Base-by-base conservation (phyloP, 306 rosid species). In the Mimosa pudica region DNA sequence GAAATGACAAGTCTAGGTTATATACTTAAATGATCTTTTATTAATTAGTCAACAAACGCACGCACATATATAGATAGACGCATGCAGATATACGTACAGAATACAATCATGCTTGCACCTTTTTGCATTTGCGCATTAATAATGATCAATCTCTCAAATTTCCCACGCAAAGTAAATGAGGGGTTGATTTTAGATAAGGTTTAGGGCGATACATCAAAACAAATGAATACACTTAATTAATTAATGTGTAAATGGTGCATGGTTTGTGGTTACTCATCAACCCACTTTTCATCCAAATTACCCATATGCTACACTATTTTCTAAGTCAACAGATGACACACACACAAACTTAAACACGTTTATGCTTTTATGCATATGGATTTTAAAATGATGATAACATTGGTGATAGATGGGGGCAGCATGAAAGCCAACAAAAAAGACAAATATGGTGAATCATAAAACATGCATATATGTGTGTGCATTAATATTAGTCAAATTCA, bases 161-260 rank as follows among this genome's bases (percentile, higher is more conserved):
- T 54, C 41, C 66, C 57, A 72, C 20, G 54, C 24, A 80, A 63
- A 67, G 58, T 48, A 62, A 67, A 16, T 11, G 61, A 24, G n/a
- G 18, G 11, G 38, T 62, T 61, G 77, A 47, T 68, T 57, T 78
- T 80, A 78, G 73, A 80, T 64, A 80, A 80, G 83, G 58, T 71
- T 63, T 1, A 46, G 46, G 65, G 72, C 8, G 61, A 62, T 49
- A 38, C 57, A 80, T 80, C 32, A 64, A 73, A 80, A 73, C 57
- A 20, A 80, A 49, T 13, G 24, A 51, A 41, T 33, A 32, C 75
- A 66, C 74, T 46, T 33, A 18, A 36, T 17, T 33, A 18, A 36
- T 17, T 45, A 18, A 36, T 17, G 16, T 32, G 47, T 44, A 30
- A 8, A 46, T 35, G 69, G 70, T 55, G 65, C 36, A 60, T 60